Evolutionary conservation across 495 filamentous ascomycete species (phyloP).

Genomic region (Tetracladium marchalianum): DNA sequence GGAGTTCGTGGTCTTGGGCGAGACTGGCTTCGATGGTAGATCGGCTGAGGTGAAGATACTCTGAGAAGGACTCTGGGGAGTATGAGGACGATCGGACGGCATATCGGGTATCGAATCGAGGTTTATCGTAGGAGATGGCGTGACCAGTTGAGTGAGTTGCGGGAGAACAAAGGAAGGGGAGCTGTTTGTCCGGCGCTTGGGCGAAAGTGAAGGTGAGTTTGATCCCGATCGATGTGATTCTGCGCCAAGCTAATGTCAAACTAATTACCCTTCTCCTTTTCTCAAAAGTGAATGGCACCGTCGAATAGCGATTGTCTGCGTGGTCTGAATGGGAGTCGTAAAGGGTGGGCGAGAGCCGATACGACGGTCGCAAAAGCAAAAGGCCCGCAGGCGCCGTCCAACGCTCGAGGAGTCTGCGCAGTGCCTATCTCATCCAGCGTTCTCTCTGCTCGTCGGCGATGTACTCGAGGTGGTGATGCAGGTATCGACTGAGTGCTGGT

Average conservation of each 20-base stretch:
- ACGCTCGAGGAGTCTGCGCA: conserved; percentile 4
- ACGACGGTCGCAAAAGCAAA: conserved; percentile 14
- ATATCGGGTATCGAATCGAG: conserved; percentile 10
- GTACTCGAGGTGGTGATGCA: neutral
- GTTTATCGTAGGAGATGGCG: neutral
- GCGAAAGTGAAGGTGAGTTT: neutral
- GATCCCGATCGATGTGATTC: neutral
- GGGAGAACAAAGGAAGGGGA: conserved; percentile 3
- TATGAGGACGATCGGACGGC: conserved; percentile 44
- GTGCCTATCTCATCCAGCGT: conserved; percentile 12
- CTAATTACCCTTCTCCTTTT: no score
- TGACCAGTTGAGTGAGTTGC: neutral
- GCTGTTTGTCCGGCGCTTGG: neutral
- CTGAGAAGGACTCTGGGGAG: conserved; percentile 46
- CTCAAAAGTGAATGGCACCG: no score
- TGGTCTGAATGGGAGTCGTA: no score
- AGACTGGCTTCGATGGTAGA: conserved; percentile 6
- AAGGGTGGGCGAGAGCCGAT: neutral
- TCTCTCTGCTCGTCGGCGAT: neutral
- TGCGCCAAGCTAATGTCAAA: no score
- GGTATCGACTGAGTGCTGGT: conserved; percentile 1
- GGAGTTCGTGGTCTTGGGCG: conserved; percentile 8
- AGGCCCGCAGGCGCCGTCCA: neutral
- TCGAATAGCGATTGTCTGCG: no score
- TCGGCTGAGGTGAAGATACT: conserved; percentile 3